A percentile compares a stretch with the other conserved stretches of the same genome.
Evolutionary conservation across 208 protist species (phyloP).

Genomic region (Wallacemonas rigidus): DNA sequence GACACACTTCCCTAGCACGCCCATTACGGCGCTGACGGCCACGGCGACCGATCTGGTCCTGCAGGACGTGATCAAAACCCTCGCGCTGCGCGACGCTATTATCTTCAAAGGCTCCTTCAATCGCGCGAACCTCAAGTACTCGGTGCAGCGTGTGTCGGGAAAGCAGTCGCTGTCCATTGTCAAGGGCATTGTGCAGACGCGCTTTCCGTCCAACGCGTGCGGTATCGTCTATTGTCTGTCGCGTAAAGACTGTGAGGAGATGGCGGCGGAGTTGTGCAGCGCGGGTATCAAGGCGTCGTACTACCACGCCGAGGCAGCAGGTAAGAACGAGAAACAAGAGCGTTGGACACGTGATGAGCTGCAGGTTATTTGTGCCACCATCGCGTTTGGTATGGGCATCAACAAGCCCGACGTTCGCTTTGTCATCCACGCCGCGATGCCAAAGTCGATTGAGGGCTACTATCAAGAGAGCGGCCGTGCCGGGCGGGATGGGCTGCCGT

Average conservation of each 20-base stretch:
- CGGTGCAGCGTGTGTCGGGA: slow-evolving; percentile 59
- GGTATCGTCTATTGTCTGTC: slow-evolving; percentile 89
- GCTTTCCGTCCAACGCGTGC: slow-evolving; percentile 64
- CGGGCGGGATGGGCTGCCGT: slow-evolving; percentile 93
- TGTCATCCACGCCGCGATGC: slow-evolving; percentile 97
- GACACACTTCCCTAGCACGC: slow-evolving; percentile 53
- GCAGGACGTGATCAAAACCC: slow-evolving; percentile 85
- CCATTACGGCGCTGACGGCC: slow-evolving; percentile 85
- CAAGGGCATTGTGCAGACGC: slow-evolving; percentile 61
- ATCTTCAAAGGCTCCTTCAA: slow-evolving; percentile 89
- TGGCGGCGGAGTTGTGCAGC: slow-evolving; percentile 53
- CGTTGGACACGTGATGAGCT: slow-evolving; percentile 90
- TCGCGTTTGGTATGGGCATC: slow-evolving; percentile 99
- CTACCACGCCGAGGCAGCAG: slow-evolving; percentile 72
- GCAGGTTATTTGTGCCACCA: slow-evolving; percentile 96
- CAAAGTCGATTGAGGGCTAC: slow-evolving; percentile 97
- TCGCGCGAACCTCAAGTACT: slow-evolving; percentile 75
- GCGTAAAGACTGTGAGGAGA: slow-evolving; percentile 83
- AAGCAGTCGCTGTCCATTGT: slow-evolving; percentile 53
- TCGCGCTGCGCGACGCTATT: slow-evolving; percentile 58
- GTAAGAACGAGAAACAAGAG: slow-evolving; percentile 83
- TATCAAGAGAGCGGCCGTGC: slow-evolving; percentile 98
- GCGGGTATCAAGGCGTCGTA: slow-evolving; percentile 67
- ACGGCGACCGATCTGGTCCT: slow-evolving; percentile 86
- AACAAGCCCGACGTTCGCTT: slow-evolving; percentile 98